Percentiles rank a stretch among this genome's conserved stretches.
These are phyloP conservation scores for Penicillium macrosclerotiorum DNA, from an alignment of 495 filamentous ascomycete species.

Conservation along the genomic window DNA sequence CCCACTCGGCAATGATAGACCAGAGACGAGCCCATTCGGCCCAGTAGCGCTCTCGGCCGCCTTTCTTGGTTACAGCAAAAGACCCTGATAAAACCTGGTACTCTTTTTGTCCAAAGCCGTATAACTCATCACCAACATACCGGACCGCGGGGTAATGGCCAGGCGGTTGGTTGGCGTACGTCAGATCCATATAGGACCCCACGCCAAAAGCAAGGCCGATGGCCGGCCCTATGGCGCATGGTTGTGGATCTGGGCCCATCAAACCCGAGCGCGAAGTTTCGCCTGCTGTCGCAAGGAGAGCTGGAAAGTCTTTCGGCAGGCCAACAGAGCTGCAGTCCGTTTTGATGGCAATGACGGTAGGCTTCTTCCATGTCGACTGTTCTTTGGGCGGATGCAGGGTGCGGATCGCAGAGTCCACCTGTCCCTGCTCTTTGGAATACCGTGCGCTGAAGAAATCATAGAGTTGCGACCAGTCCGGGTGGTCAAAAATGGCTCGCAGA, in stretches of 20 bases:
- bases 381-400: neutral
- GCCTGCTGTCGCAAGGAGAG: neutral
- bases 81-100: neutral
- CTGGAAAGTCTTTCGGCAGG: neutral
- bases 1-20: neutral
- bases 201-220: neutral
- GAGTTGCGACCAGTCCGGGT: slow-evolving; percentile 2
- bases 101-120: neutral
- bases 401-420: neutral
- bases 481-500: slow-evolving; percentile 1
- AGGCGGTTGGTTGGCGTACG: neutral
- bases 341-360: neutral
- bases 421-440: neutral
- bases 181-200: slow-evolving; percentile 1
- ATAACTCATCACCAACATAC: neutral
- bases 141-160: neutral
- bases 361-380: neutral
- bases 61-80: neutral
- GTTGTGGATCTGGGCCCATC: slow-evolving; percentile 1
- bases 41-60: slow-evolving; percentile 1
- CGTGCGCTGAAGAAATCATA: slow-evolving; percentile 1
- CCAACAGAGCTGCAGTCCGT: slow-evolving; percentile 1
- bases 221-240: neutral
- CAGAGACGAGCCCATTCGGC: neutral
- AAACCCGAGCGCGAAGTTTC: neutral